Conservation (phyloP, 1,284 basidiomycete species). For the Violaceomyces palustris region DNA sequence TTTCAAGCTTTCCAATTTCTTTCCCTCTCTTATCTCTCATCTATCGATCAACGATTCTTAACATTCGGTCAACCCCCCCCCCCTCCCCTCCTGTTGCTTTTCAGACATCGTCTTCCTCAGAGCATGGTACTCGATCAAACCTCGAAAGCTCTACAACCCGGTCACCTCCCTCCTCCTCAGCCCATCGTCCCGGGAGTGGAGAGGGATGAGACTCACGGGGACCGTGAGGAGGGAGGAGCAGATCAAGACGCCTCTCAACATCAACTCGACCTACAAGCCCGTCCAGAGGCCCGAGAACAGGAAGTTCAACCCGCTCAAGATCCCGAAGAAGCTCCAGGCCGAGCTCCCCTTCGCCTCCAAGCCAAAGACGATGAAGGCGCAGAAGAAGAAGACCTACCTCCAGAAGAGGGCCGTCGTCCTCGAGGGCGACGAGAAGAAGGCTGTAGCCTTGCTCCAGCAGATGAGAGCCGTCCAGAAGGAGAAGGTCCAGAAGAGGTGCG, state of each 20-base stretch:
- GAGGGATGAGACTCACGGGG: slow-evolving; percentile 91
- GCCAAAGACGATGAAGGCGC: slow-evolving; percentile 74
- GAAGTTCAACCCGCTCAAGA: slow-evolving; percentile 83
- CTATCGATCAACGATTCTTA: too few relatives aligned
- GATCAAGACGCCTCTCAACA: slow-evolving; percentile 69
- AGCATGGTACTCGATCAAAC: slow-evolving; percentile 93
- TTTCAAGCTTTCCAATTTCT: too few relatives aligned
- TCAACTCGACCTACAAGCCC: slow-evolving; percentile 80
- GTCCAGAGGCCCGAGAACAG: slow-evolving; percentile 63
- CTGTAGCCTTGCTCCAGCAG: slow-evolving; percentile 87
- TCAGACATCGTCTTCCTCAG: slow-evolving; percentile 94
- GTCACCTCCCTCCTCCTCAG: slow-evolving; percentile 74
- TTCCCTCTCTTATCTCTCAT: background rate
- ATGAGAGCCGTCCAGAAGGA: slow-evolving; percentile 87
- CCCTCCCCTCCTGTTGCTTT: too few relatives aligned
- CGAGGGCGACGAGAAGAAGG: slow-evolving; percentile 89
- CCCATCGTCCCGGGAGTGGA: slow-evolving; percentile 59
- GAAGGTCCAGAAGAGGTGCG: slow-evolving; percentile 71
- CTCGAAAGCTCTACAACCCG: slow-evolving; percentile 92
- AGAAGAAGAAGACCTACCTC: slow-evolving; percentile 61
- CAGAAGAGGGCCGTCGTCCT: slow-evolving; percentile 70
- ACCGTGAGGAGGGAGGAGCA: slow-evolving; percentile 79
- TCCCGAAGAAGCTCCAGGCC: slow-evolving; percentile 83
- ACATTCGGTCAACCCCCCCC: too few relatives aligned
- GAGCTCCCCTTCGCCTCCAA: slow-evolving; percentile 87